Evolutionary conservation across 2,329 filamentous ascomycete species (phyloP).

Genomic region (Penicillium crustosum): DNA sequence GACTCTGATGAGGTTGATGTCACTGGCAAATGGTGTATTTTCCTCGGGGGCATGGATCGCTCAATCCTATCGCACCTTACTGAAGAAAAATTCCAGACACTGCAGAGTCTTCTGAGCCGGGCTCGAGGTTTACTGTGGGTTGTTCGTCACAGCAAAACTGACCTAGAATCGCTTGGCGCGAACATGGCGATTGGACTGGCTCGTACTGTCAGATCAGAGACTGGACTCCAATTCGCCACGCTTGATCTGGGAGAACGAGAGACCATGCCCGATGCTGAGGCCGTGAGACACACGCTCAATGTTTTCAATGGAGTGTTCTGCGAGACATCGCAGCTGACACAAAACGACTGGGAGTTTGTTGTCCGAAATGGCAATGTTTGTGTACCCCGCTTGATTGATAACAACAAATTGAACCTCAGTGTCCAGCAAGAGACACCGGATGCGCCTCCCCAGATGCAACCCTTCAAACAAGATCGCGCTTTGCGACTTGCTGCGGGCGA

Average conservation of each 20-base stretch:
- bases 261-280: conserved; percentile 17
- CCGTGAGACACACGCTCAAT: conserved; percentile 20
- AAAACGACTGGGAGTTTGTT: conserved; percentile 25
- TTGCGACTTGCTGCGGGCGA: conserved; percentile 22
- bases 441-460: conserved; percentile 23
- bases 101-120: conserved; percentile 19
- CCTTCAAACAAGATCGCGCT: conserved; percentile 26
- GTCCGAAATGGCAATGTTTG: conserved; percentile 22
- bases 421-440: conserved; percentile 24
- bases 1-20: conserved; percentile 14
- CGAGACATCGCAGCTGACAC: conserved; percentile 17
- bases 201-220: conserved; percentile 26
- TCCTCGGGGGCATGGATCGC: conserved; percentile 24
- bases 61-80: conserved; percentile 21
- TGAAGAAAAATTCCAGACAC: conserved; percentile 13
- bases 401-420: conserved; percentile 20
- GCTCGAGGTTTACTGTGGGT: conserved; percentile 23
- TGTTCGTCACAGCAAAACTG: conserved; percentile 18
- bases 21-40: conserved; percentile 25
- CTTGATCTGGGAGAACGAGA: conserved; percentile 23
- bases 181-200: conserved; percentile 26
- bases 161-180: conserved; percentile 17
- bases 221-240: conserved; percentile 22
- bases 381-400: conserved; percentile 24
- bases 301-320: conserved; percentile 21